phyloP scores from a whole-genome alignment of 306 rosid genomes.

The Mimosa bimucronata region DNA sequence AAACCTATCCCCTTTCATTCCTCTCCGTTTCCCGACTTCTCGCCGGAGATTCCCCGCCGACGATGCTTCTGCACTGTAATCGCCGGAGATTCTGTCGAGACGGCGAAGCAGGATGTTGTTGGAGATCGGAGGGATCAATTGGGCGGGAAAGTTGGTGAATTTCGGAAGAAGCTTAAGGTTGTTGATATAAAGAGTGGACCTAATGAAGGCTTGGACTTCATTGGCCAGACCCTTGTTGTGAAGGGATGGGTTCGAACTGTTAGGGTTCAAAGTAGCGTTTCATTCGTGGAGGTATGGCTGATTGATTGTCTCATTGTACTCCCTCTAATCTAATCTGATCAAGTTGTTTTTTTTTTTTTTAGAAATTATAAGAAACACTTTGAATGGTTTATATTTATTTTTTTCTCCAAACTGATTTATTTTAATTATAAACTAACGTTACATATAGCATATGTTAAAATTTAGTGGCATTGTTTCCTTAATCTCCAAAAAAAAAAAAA shows the following conservation, averaged over 20 bases:
- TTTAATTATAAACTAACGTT: too few species aligned
- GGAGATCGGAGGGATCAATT: slow-evolving; percentile 28
- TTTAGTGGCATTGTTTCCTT: too few species aligned
- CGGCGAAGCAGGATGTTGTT: slow-evolving; percentile 31
- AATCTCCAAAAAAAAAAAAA: too few species aligned
- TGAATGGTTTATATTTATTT: too few species aligned
- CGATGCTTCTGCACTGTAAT: slow-evolving; percentile 50
- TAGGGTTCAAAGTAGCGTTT: slow-evolving; percentile 76
- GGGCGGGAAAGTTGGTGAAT: slow-evolving; percentile 56
- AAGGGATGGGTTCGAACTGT: slow-evolving; percentile 92
- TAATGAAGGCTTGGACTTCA: slow-evolving; percentile 53
- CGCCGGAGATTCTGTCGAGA: slow-evolving; percentile 48
- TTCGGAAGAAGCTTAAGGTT: slow-evolving; percentile 81
- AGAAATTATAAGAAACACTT: too few species aligned
- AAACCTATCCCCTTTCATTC: slow-evolving; percentile 32
- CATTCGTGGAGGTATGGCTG: slow-evolving; percentile 74
- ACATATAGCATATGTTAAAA: too few species aligned
- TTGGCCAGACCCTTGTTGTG: slow-evolving; percentile 64
- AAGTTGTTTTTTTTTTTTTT: too few species aligned
- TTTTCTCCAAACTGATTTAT: too few species aligned
- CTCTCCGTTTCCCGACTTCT: slow-evolving; percentile 17
- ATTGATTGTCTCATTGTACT: background rate
- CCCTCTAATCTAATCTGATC: too few species aligned
- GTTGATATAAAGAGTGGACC: slow-evolving; percentile 64
- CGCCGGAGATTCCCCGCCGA: slow-evolving; percentile 20